A percentile compares a stretch with the other conserved stretches of the same genome.
Conservation (phyloP, 768 basidiomycete species). For the Pisolithus sp. region DNA sequence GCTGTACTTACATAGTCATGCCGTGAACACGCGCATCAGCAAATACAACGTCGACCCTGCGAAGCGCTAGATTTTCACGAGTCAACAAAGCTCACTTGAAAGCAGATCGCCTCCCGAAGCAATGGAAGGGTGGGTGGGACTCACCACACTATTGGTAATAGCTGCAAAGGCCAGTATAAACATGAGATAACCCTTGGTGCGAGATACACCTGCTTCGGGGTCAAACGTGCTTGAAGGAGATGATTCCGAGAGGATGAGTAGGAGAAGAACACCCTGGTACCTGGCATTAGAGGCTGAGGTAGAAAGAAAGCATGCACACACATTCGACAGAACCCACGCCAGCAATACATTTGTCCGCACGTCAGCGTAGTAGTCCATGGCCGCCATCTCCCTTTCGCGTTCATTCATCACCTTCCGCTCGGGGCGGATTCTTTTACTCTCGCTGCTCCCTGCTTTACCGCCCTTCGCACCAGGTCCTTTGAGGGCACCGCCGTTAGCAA, state of each 20-base stretch:
- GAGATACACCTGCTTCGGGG: conserved; percentile 37
- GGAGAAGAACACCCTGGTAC: conserved; percentile 58
- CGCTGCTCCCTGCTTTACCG: background rate
- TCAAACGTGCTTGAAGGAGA: conserved; percentile 57
- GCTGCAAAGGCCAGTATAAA: conserved; percentile 81
- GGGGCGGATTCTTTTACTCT: conserved; percentile 9
- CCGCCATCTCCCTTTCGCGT: conserved; percentile 65
- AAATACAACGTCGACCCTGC: too few species aligned
- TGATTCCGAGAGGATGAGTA: conserved; percentile 58
- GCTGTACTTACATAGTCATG: too few species aligned
- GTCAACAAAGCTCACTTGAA: conserved; percentile 22
- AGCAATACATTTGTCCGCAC: conserved; percentile 80
- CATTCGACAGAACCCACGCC: conserved; percentile 81
- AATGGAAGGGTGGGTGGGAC: conserved; percentile 6
- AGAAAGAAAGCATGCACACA: conserved; percentile 26
- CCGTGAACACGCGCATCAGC: too few species aligned
- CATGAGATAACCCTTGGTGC: conserved; percentile 69
- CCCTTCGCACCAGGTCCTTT: conserved; percentile 3
- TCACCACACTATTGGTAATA: conserved; percentile 60
- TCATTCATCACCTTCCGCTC: conserved; percentile 28
- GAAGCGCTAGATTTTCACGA: conserved; percentile 38
- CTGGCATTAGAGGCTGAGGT: background rate
- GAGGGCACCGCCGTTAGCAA: conserved; percentile 16
- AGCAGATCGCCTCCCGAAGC: too few species aligned
- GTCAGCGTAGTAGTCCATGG: conserved; percentile 83